A percentile compares a stretch with the other conserved stretches of the same genome.
phyloP scores from a whole-genome alignment of 2,329 filamentous ascomycete genomes.

The Cladosporium sp. region DNA sequence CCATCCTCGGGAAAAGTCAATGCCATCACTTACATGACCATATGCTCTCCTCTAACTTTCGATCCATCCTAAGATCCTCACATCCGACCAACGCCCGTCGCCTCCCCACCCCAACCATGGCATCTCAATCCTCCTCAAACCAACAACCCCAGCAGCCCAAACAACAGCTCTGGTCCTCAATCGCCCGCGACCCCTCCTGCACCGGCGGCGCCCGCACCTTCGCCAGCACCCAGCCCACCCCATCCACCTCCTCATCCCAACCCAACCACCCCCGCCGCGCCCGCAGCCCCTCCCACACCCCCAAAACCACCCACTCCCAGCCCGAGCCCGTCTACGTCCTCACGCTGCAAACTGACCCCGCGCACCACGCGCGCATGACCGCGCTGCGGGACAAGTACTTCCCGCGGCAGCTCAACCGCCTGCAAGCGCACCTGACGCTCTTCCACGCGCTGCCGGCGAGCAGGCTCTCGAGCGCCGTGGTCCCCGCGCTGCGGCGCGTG shows the following conservation, averaged over 20 bases:
- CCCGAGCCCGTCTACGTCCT: constrained; percentile 38
- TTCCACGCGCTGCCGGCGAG: constrained; percentile 42
- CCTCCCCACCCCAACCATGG: too few relatives aligned
- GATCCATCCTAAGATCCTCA: too few relatives aligned
- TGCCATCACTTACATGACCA: too few relatives aligned
- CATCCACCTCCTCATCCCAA: not conserved
- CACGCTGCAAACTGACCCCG: constrained; percentile 36
- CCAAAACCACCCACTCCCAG: constrained; percentile 28
- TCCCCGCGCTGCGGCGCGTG: constrained; percentile 28
- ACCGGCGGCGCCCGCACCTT: constrained; percentile 3
- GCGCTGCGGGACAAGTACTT: constrained; percentile 36
- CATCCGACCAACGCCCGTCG: too few relatives aligned
- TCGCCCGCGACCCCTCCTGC: constrained; percentile 4
- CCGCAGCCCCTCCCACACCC: constrained; percentile 21
- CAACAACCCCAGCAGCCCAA: not conserved
- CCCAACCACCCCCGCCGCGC: constrained; percentile 14
- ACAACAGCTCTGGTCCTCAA: constrained; percentile 4
- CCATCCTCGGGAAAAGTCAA: too few relatives aligned
- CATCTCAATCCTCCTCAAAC: too few relatives aligned
- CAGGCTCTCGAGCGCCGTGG: constrained; percentile 30
- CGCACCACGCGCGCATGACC: constrained; percentile 35
- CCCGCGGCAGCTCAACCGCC: constrained; percentile 37
- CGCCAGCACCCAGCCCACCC: not conserved
- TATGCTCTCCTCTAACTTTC: too few relatives aligned
- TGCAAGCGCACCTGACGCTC: constrained; percentile 39